phyloP scores from a whole-genome alignment of 2,329 filamentous ascomycete species.

The Colletotrichum ledebouriae region DNA sequence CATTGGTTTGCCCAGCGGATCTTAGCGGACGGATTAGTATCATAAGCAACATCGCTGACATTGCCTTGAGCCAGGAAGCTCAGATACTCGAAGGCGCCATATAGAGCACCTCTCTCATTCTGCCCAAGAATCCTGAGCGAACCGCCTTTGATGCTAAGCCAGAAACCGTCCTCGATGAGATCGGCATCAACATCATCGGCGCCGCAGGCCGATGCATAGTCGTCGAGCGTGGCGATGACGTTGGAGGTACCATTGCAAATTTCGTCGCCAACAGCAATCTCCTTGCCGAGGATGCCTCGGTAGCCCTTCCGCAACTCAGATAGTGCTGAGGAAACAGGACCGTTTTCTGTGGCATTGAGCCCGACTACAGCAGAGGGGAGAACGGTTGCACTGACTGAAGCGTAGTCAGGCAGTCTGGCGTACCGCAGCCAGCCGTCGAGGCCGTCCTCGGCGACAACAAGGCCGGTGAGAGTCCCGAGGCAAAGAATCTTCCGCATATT shows the following conservation, averaged over 20 bases:
- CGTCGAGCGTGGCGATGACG: slow-evolving; percentile 45
- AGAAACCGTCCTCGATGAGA: slow-evolving; percentile 72
- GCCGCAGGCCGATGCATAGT: slow-evolving; percentile 52
- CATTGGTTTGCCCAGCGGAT: slow-evolving; percentile 81
- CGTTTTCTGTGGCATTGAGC: slow-evolving; percentile 65
- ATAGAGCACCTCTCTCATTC: slow-evolving; percentile 76
- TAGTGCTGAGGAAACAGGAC: slow-evolving; percentile 71
- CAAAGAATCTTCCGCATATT: slow-evolving; percentile 49
- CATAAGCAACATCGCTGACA: slow-evolving; percentile 54
- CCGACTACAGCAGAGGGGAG: slow-evolving; percentile 64
- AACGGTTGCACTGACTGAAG: slow-evolving; percentile 48
- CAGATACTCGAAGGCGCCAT: slow-evolving; percentile 78
- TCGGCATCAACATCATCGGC: slow-evolving; percentile 54
- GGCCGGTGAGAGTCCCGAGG: slow-evolving; percentile 50
- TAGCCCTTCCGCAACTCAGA: slow-evolving; percentile 71
- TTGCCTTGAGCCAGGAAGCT: slow-evolving; percentile 73
- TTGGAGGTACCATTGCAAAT: slow-evolving; percentile 37
- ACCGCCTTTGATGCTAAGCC: slow-evolving; percentile 63
- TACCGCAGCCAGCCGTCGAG: slow-evolving; percentile 75
- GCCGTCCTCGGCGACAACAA: slow-evolving; percentile 69
- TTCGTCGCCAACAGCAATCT: slow-evolving; percentile 50
- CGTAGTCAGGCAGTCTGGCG: slow-evolving; percentile 59
- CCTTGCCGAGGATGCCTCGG: slow-evolving; percentile 66
- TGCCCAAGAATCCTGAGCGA: slow-evolving; percentile 71
- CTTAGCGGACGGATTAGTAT: slow-evolving; percentile 69